These are phyloP conservation scores for Eucalyptus cloeziana DNA, from an alignment of 345 rosid species.

Conservation along the genomic window DNA sequence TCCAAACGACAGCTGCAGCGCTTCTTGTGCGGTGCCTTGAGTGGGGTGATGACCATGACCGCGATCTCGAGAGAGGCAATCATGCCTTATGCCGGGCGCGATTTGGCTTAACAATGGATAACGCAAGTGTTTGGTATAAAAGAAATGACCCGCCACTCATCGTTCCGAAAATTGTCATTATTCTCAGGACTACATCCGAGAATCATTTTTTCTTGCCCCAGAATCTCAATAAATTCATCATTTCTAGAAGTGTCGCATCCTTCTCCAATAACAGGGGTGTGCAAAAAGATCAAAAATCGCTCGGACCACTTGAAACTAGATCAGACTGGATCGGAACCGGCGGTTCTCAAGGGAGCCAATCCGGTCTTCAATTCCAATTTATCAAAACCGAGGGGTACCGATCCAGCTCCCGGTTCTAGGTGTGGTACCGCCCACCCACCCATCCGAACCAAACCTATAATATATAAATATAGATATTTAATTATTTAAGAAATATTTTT, in stretches of 20 bases:
- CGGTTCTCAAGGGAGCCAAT: fast-evolving
- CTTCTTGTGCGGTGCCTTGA: neutral
- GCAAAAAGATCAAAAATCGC: fast-evolving
- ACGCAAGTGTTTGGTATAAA: neutral
- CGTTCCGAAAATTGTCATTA: neutral
- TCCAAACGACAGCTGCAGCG: neutral
- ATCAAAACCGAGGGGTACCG: fast-evolving
- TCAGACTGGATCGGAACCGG: fast-evolving
- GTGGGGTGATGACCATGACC: neutral
- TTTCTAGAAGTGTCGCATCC: neutral
- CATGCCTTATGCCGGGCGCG: neutral
- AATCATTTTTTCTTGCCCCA: neutral
- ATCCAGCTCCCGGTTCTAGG: fast-evolving
- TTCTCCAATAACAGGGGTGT: neutral
- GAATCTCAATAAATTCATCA: neutral
- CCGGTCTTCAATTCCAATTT: no score
- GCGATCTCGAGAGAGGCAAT: neutral
- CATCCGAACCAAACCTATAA: no score
- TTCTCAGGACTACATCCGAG: neutral
- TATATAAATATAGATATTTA: no score
- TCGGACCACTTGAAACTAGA: fast-evolving
- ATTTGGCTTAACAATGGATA: neutral
- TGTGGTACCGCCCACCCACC: fast-evolving
- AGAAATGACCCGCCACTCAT: neutral
- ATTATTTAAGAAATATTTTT: fast-evolving